phyloP scores from a whole-genome alignment of 768 basidiomycete genomes.

The Mycena capillaripes region DNA sequence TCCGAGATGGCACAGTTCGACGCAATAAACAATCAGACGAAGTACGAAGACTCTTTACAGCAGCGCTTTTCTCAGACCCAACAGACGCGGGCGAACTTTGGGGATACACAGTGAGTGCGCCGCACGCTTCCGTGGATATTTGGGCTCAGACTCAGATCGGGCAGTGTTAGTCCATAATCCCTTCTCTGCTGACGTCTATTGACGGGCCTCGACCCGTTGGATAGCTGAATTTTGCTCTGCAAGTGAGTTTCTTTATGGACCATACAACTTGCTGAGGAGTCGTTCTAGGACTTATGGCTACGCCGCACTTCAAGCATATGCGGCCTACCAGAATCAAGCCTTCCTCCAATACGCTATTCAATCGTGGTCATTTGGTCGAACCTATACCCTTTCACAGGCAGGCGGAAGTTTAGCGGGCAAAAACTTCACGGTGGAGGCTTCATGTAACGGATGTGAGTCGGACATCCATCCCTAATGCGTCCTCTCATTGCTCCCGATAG shows the following conservation, averaged over 20 bases:
- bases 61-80: background rate
- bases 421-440: background rate
- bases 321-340: conserved; percentile 6
- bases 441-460: background rate
- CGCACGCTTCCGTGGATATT: background rate
- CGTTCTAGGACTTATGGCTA: conserved; percentile 23
- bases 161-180: background rate
- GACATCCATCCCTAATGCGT: background rate
- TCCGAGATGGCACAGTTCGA: conserved; percentile 23
- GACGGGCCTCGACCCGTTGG: background rate
- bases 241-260: background rate
- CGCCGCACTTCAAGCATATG: conserved; percentile 26
- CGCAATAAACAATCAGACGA: background rate
- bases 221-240: conserved; percentile 1
- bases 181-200: background rate
- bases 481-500: background rate
- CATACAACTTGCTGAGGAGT: background rate
- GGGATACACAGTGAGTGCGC: background rate
- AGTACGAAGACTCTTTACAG: conserved; percentile 2
- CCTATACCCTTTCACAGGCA: conserved; percentile 12
- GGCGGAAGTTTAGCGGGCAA: background rate
- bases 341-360: conserved; percentile 26
- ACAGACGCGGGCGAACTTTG: background rate
- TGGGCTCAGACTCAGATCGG: background rate
- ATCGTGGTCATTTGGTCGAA: conserved; percentile 23